Evolutionary conservation across 2,329 filamentous ascomycete genomes (phyloP), one percentile per base, ranked within the genome.

Genomic region (Penicillium sp.): DNA sequence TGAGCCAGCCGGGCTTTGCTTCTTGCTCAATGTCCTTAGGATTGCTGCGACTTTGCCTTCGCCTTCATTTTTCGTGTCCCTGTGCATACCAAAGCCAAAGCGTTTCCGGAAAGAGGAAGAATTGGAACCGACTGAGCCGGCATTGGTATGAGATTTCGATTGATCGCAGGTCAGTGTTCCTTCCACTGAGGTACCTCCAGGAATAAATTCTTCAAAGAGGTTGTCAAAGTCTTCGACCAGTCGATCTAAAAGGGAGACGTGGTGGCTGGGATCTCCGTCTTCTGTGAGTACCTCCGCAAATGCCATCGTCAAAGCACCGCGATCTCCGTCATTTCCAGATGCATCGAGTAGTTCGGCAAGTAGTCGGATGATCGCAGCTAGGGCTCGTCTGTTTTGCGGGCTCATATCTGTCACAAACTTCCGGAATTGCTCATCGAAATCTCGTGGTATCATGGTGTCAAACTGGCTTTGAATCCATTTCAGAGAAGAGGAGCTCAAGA

Each of bases 11-110:
- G 65, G 83, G 76, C 53, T 88, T 82, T 79, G 82, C 75, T 77
- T 91, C 78, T 96, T 96, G 79, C 92, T 96, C 63, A 96, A 78
- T n/a, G 86, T 92, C 54, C 92, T 86, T 86, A 92, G 92, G 23
- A 96, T 86, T 0, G 91, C 93, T 41, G 87, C 81, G 38, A 90
- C 85, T 63, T 85, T 84, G 43, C 91, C 89, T 43, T 85, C 79
- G 39, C 85, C 83, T 55, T 87, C 84, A 23, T 81, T 83, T 72
- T 88, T 93, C 78, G 90, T 92, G 66, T 94, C 89, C 54, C 90
- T 84, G 39, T 91, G 82, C 31, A 95, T 75, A 3, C 92, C 87
- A 59, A 95, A 87, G 1, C 91, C 92, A 70, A 96, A 92, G 63
- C 92, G 90, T 69, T 87, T 88, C 46, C 92, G 83, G 29, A 97